A percentile compares a stretch with the other conserved stretches of the same genome.
Evolutionary conservation across 202 grass and related monocot species (phyloP).

Genomic region (Elaeis oleifera): DNA sequence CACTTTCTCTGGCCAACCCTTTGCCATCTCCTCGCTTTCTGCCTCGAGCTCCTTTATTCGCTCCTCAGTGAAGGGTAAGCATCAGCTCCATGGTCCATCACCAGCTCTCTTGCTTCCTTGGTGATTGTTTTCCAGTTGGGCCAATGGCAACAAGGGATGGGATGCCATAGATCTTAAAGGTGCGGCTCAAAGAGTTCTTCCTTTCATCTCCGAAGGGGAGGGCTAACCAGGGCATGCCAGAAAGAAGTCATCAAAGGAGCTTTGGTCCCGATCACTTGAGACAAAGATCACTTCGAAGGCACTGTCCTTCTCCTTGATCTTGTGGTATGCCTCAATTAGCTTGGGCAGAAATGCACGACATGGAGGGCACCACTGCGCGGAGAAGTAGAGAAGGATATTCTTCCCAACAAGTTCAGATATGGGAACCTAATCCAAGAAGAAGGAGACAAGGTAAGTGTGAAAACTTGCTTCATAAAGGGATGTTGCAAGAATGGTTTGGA

Average conservation of each 20-base stretch:
- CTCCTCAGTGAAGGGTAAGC: slow-evolving; percentile 20
- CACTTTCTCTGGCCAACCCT: too few species aligned
- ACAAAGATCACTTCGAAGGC: slow-evolving; percentile 10
- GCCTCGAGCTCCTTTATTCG: slow-evolving; percentile 2
- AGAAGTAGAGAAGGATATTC: slow-evolving; percentile 16
- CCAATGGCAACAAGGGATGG: slow-evolving; percentile 17
- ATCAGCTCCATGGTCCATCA: slow-evolving; percentile 1
- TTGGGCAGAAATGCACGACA: not conserved
- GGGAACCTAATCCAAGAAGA: slow-evolving; percentile 1
- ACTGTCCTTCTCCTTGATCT: slow-evolving; percentile 7
- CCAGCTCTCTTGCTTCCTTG: slow-evolving; percentile 7
- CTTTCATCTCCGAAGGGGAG: slow-evolving; percentile 17
- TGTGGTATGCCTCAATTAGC: slow-evolving; percentile 6
- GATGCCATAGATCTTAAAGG: not conserved
- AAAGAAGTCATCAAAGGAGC: slow-evolving; percentile 8
- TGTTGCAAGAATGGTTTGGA: too few species aligned
- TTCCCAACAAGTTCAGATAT: slow-evolving; percentile 6
- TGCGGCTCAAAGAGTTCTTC: slow-evolving; percentile 9
- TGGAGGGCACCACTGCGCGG: not conserved
- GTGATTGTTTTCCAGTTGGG: slow-evolving; percentile 10
- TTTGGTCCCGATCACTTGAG: slow-evolving; percentile 9
- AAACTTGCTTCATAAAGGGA: too few species aligned
- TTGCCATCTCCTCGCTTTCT: not conserved
- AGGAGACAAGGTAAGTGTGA: not conserved
- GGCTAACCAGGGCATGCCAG: slow-evolving; percentile 21